These are phyloP conservation scores for Neopestalotiopsis clavispora DNA, from an alignment of 2,329 filamentous ascomycete genomes.

Conservation along the genomic window DNA sequence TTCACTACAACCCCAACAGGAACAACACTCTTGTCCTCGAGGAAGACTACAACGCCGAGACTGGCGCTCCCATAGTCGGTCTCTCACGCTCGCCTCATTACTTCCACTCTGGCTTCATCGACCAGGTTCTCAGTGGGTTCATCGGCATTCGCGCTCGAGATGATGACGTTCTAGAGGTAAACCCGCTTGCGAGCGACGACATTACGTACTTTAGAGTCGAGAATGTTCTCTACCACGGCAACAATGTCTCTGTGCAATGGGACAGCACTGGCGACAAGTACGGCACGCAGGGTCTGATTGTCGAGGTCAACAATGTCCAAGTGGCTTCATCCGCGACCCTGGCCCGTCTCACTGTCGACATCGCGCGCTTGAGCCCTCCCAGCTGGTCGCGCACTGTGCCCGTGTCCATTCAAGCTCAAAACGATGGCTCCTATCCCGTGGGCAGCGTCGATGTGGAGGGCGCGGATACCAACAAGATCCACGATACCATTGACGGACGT, in stretches of 20 bases:
- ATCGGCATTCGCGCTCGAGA: conserved; percentile 45
- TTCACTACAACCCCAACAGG: conserved; percentile 43
- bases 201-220: conserved; percentile 47
- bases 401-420: conserved; percentile 41
- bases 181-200: conserved; percentile 39
- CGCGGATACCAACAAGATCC: conserved; percentile 31
- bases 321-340: conserved; percentile 35
- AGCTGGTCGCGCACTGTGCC: conserved; percentile 36
- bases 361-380: conserved; percentile 24
- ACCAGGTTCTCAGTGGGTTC: conserved; percentile 45
- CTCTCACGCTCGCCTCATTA: conserved; percentile 47
- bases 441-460: conserved; percentile 36
- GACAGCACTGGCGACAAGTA: conserved; percentile 40
- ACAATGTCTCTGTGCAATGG: conserved; percentile 46
- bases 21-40: conserved; percentile 38
- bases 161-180: conserved; percentile 44
- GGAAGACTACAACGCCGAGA: conserved; percentile 48
- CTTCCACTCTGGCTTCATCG: conserved; percentile 49
- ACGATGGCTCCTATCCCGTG: conserved; percentile 32
- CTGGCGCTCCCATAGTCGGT: conserved; percentile 45
- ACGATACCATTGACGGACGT: conserved; percentile 43
- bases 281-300: conserved; percentile 34
- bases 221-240: conserved; percentile 45
- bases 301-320: conserved; percentile 40
- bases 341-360: conserved; percentile 25